These are phyloP conservation scores for Cutaneotrichosporon dermatis DNA, from an alignment of 1,284 basidiomycete species.

Conservation along the genomic window DNA sequence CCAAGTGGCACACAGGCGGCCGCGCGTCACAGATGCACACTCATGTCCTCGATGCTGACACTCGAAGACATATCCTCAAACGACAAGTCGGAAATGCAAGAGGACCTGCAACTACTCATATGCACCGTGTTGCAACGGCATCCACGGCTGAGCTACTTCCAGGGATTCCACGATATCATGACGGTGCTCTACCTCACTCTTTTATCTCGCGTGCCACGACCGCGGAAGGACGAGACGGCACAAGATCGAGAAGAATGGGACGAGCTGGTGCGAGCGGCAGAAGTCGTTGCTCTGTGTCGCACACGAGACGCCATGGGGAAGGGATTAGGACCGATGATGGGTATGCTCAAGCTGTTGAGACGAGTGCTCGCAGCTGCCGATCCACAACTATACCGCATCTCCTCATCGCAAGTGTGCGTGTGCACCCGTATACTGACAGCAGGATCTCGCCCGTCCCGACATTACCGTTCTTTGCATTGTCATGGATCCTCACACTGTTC, in stretches of 20 bases:
- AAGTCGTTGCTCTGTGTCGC: conserved; percentile 62
- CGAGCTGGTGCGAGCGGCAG: conserved; percentile 61
- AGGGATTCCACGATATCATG: conserved; percentile 90
- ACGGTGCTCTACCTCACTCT: conserved; percentile 80
- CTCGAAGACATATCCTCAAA: conserved; percentile 23
- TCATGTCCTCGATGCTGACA: background rate
- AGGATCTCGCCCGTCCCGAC: conserved; percentile 41
- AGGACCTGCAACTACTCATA: conserved; percentile 66
- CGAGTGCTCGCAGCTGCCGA: conserved; percentile 67
- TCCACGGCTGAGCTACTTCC: conserved; percentile 75
- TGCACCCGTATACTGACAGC: conserved; percentile 18
- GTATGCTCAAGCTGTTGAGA: conserved; percentile 70
- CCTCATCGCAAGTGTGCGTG: conserved; percentile 47
- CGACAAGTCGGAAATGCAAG: conserved; percentile 56
- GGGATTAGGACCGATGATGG: conserved; percentile 77
- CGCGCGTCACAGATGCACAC: too few relatives aligned
- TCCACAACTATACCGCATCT: conserved; percentile 60
- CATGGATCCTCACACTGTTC: conserved; percentile 84
- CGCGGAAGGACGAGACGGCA: conserved; percentile 21
- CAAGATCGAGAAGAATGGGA: conserved; percentile 47
- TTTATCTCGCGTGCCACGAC: conserved; percentile 7
- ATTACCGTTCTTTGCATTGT: conserved; percentile 63
- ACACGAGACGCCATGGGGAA: conserved; percentile 84
- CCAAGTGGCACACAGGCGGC: too few relatives aligned
- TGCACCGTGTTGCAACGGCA: conserved; percentile 68